Evolutionary conservation across 2,329 filamentous ascomycete species (phyloP), one percentile per base, ranked within the genome.

Genomic region (Exophiala viscosa): DNA sequence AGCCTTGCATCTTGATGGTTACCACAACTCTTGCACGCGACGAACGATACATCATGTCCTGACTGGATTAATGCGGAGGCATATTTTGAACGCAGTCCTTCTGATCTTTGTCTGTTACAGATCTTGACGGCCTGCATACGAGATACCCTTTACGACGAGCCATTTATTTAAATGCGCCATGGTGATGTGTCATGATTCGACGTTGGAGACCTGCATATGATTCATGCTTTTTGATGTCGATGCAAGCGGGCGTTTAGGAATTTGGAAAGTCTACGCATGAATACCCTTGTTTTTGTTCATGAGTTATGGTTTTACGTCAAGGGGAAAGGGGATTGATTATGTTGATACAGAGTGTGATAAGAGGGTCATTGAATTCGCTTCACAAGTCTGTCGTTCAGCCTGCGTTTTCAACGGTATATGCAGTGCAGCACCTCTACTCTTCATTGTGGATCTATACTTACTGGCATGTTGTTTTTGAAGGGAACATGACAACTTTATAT

Each of bases 61-160:
- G 42, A 57, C 31, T 28, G 5, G 47, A 41, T 20, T 32, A 10
- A 45, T 32, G 32, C 31, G 45, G 48, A 47, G 53, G 53, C 40
- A 52, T 44, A 33, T 33, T 52, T 55, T 41, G 57, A 50, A 18
- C 47, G 48, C 49, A 54, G 36, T 44, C 38, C 55, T 52, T 57
- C 54, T 55, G 50, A 43, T 46, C 42, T 44, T 48, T 38, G 34
- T 47, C 39, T 53, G 44, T 50, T 58, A 57, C 52, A 52, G 49
- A 45, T 50, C 50, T 47, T 53, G 49, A 60, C 52, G 55, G 52
- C 55, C 46, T 48, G 48, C 50, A 52, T 53, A 43, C 55, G 49
- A 58, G 55, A 60, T 57, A 57, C 54, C 54, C 57, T 34, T 58
- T 41, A 54, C 51, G 51, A 57, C 46, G 46, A 31, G 49, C 45